Percentiles rank a stretch among this genome's conserved stretches.
These are phyloP conservation scores for Lanmaoa pseudosensibilis DNA, from an alignment of 768 basidiomycete species.

Conservation along the genomic window DNA sequence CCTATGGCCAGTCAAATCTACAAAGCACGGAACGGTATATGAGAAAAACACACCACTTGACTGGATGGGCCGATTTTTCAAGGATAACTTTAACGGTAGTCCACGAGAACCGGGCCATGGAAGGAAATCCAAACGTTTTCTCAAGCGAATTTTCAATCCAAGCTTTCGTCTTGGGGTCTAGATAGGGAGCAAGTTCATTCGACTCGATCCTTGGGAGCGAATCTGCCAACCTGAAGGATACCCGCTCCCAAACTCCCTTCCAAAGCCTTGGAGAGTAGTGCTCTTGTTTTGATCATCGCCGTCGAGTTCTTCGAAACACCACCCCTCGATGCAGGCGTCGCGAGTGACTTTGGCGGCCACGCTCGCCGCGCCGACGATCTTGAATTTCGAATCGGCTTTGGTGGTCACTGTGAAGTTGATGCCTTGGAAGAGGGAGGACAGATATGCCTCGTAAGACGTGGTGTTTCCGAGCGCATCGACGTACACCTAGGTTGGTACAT, in stretches of 20 bases:
- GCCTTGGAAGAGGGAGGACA: conserved; percentile 77
- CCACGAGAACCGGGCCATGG: conserved; percentile 92
- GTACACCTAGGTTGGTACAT: conserved; percentile 60
- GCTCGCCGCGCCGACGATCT: conserved; percentile 95
- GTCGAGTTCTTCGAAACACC: conserved; percentile 72
- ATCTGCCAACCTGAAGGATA: conserved; percentile 75
- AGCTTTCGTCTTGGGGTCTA: conserved; percentile 89
- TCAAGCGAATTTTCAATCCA: conserved; percentile 80
- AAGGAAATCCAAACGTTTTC: conserved; percentile 90
- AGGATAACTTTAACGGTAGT: conserved; percentile 84
- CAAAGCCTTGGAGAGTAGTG: conserved; percentile 29
- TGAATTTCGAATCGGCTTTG: conserved; percentile 95
- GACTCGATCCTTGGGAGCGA: background rate
- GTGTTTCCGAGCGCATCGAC: conserved; percentile 94
- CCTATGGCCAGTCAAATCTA: conserved; percentile 45
- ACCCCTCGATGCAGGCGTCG: conserved; percentile 84
- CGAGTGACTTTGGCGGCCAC: conserved; percentile 98
- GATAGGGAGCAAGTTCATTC: background rate
- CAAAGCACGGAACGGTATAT: background rate
- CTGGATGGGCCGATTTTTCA: conserved; percentile 74
- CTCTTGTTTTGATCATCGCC: conserved; percentile 11
- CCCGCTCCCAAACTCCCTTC: conserved; percentile 65
- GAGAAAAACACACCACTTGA: conserved; percentile 67
- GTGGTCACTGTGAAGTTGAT: conserved; percentile 86
- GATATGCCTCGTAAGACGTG: conserved; percentile 78